Conservation (phyloP, 257 asterid species). For the Forsythia suspensa region DNA sequence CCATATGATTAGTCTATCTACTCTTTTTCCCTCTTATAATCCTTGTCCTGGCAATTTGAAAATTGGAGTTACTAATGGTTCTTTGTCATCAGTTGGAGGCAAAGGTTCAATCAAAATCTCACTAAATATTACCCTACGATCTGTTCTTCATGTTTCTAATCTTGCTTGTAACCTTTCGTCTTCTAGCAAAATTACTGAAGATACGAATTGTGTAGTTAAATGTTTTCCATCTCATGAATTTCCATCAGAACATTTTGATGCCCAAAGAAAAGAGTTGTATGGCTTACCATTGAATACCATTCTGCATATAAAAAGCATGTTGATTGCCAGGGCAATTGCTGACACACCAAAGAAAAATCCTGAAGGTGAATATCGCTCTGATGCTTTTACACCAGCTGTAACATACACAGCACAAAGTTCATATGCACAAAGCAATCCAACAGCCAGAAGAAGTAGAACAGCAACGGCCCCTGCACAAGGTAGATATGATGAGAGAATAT, state of each 20-base stretch:
- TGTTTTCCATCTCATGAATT: background rate
- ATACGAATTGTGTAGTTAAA: background rate
- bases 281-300: constrained; percentile 92
- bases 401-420: constrained; percentile 99
- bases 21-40: background rate
- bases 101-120: background rate
- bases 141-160: background rate
- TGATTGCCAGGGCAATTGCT: constrained; percentile 94
- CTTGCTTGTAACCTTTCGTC: background rate
- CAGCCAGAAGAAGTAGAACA: constrained; percentile 91
- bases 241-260: constrained; percentile 4
- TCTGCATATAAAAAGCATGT: constrained; percentile 98
- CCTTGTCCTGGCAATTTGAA: background rate
- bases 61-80: background rate
- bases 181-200: background rate
- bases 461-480: constrained; percentile 91
- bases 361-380: constrained; percentile 95
- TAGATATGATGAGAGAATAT: constrained; percentile 19
- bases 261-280: constrained; percentile 16
- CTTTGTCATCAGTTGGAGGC: background rate
- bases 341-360: constrained; percentile 99
- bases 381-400: constrained; percentile 90
- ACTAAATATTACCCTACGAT: background rate
- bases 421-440: constrained; percentile 96
- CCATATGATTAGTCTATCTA: background rate